Evolutionary conservation across 768 basidiomycete species (phyloP).

Genomic region (Pleurotus salmoneostramineus): DNA sequence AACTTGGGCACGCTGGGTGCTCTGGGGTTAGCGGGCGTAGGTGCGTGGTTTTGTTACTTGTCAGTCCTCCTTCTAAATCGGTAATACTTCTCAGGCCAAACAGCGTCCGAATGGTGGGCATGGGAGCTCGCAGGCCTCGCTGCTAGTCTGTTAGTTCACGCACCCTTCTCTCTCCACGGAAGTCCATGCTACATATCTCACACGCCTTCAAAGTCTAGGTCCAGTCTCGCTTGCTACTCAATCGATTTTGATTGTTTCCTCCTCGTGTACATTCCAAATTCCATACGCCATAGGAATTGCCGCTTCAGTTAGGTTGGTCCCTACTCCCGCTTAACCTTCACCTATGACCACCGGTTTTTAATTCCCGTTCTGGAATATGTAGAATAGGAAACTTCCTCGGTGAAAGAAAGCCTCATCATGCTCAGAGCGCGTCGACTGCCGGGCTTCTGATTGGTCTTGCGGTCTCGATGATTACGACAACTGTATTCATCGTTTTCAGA

Average conservation of each 20-base stretch:
- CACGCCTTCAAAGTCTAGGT: conserved; percentile 49
- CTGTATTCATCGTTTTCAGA: conserved; percentile 57
- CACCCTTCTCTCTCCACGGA: not conserved
- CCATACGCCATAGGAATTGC: conserved; percentile 82
- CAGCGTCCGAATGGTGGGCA: conserved; percentile 94
- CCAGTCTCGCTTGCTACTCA: conserved; percentile 82
- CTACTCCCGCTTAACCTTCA: not conserved
- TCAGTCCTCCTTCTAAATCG: not conserved
- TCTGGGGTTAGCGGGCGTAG: not conserved
- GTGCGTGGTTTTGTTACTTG: not conserved
- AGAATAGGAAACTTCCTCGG: conserved; percentile 89
- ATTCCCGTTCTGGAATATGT: not conserved
- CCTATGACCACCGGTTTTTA: not conserved
- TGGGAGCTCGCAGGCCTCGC: conserved; percentile 47
- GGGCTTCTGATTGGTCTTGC: conserved; percentile 61
- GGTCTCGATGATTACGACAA: conserved; percentile 24
- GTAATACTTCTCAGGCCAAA: conserved; percentile 45
- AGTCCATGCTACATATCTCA: not conserved
- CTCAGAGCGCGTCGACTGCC: conserved; percentile 59
- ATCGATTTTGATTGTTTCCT: conserved; percentile 75
- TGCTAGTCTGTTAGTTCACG: conserved; percentile 35
- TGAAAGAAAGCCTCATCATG: conserved; percentile 68
- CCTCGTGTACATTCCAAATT: conserved; percentile 74
- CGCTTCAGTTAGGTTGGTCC: conserved; percentile 69
- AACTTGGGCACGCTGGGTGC: not conserved